Percentiles rank a stretch among this genome's conserved stretches.
Evolutionary conservation across 169 alveolate species (phyloP).

Genomic region (Eimeria maxima): DNA sequence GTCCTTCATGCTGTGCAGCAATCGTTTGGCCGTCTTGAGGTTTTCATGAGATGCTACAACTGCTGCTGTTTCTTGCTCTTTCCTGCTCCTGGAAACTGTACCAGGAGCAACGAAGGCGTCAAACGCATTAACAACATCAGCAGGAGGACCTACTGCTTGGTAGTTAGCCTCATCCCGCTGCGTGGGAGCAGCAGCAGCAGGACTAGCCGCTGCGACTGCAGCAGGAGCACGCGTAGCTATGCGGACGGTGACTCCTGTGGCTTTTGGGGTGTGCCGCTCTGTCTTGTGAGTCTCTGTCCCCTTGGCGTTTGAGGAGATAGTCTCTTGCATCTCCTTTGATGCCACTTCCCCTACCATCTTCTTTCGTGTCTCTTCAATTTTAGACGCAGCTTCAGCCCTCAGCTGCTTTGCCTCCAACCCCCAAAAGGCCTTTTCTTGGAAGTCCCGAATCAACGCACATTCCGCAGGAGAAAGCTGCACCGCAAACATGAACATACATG

Average conservation of each 20-base stretch:
- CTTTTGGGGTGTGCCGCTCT: not conserved
- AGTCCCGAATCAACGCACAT: slow-evolving; percentile 48
- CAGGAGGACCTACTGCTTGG: not conserved
- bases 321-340: not conserved
- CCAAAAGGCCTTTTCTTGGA: slow-evolving; percentile 31
- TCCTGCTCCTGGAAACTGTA: not conserved
- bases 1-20: slow-evolving; percentile 19
- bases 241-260: slow-evolving; percentile 36
- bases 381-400: slow-evolving; percentile 19
- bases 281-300: not conserved
- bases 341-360: not conserved
- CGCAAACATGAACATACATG: not conserved
- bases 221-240: not conserved
- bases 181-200: not conserved
- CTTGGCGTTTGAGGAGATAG: not conserved
- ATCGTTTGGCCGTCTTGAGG: slow-evolving; percentile 13
- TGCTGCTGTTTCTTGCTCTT: not conserved
- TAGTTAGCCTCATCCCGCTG: not conserved
- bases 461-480: slow-evolving; percentile 59
- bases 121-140: slow-evolving; percentile 5
- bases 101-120: slow-evolving; percentile 48
- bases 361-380: not conserved
- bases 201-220: not conserved
- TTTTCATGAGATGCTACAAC: not conserved
- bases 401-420: slow-evolving; percentile 58